A percentile compares a stretch with the other conserved stretches of the same genome.
Conservation (phyloP, 352 stramenopile species). For the Saprolegnia parasitica region DNA sequence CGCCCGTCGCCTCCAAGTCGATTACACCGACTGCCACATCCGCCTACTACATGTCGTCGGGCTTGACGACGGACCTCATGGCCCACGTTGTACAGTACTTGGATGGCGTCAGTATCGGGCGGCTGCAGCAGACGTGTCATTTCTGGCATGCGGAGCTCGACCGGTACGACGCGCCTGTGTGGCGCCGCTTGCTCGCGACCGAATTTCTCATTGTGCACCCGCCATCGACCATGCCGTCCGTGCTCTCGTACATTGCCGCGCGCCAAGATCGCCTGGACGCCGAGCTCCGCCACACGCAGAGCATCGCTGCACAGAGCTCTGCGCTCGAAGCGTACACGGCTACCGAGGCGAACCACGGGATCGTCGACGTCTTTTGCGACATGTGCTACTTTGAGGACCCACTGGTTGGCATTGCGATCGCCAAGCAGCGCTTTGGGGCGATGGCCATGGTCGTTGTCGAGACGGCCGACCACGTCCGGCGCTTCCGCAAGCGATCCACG, state of each 20-base stretch:
- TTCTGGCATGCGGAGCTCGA: constrained; percentile 42
- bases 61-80: constrained; percentile 7
- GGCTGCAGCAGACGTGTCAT: constrained; percentile 41
- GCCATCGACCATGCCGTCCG: constrained; percentile 44
- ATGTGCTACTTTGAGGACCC: constrained; percentile 62
- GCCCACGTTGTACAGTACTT: constrained; percentile 44
- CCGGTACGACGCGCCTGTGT: constrained; percentile 41
- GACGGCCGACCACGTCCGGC: constrained; percentile 53
- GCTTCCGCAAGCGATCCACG: constrained; percentile 47
- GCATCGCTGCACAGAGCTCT: constrained; percentile 36
- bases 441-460: constrained; percentile 58
- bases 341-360: constrained; percentile 43
- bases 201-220: constrained; percentile 43
- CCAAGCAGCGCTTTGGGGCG: constrained; percentile 47
- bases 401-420: constrained; percentile 52
- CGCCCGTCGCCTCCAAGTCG: no score
- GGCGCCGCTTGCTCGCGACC: constrained; percentile 35
- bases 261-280: constrained; percentile 39
- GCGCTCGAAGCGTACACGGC: constrained; percentile 55
- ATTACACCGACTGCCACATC: background rate
- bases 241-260: constrained; percentile 47
- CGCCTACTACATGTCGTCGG: constrained; percentile 13
- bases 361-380: constrained; percentile 76
- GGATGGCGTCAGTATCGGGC: constrained; percentile 42
- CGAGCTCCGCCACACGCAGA: constrained; percentile 47